Conservation (phyloP, 192 early-diverging fungal species). For the Coemansia sp. region DNA sequence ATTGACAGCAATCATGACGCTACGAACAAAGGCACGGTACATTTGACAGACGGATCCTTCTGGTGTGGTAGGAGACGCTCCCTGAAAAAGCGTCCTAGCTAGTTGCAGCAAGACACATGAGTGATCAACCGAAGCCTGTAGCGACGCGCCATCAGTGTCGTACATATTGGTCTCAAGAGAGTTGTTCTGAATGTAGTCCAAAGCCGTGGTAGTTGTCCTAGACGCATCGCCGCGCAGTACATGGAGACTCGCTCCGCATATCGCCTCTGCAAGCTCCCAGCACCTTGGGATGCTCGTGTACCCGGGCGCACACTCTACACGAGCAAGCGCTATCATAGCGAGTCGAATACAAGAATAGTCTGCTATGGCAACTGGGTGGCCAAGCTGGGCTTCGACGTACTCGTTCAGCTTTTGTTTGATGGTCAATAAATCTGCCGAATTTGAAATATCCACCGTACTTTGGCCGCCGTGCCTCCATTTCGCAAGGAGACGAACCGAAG, state of each 20-base stretch:
- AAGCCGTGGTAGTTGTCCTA: background rate
- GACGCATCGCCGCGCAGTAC: constrained; percentile 5
- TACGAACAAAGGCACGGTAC: constrained; percentile 16
- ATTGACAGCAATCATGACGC: constrained; percentile 32
- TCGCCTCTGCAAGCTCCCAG: constrained; percentile 27
- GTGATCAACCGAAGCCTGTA: background rate
- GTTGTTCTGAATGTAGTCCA: constrained; percentile 11
- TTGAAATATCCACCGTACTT: background rate
- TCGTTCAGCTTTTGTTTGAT: constrained; percentile 1
- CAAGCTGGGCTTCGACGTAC: constrained; percentile 23
- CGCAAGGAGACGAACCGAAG: constrained; percentile 28
- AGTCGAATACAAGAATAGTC: constrained; percentile 21
- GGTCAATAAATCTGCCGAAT: background rate
- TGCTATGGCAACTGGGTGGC: constrained; percentile 1
- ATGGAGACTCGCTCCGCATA: background rate
- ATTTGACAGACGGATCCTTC: background rate
- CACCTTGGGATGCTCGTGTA: background rate
- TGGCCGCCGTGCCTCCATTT: constrained; percentile 24
- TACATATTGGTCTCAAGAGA: background rate
- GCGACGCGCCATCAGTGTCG: background rate
- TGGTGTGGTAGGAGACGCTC: background rate
- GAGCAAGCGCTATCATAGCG: constrained; percentile 26
- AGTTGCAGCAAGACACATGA: background rate
- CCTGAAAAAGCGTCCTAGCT: background rate
- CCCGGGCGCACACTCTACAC: constrained; percentile 16